Conservation (phyloP, 2,329 filamentous ascomycete genomes). For the Phialophora expanda region DNA sequence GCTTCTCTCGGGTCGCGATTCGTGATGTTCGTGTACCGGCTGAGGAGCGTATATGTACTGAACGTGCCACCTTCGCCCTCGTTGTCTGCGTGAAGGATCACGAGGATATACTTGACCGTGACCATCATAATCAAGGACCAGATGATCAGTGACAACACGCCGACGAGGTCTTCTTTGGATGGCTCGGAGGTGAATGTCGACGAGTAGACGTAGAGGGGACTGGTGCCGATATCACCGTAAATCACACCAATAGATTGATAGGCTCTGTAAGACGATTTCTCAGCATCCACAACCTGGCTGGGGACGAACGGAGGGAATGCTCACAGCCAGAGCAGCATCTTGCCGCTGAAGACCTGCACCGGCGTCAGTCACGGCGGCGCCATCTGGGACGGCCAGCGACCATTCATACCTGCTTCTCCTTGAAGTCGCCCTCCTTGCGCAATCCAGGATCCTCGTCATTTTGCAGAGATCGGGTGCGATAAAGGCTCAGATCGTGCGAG, state of each 20-base stretch:
- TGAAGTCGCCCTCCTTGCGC: conserved; percentile 36
- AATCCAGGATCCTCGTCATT: conserved; percentile 38
- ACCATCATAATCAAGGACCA: conserved; percentile 64
- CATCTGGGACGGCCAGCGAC: too few species aligned
- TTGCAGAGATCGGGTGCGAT: conserved; percentile 15
- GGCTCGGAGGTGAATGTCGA: conserved; percentile 57
- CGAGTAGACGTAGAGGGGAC: conserved; percentile 63
- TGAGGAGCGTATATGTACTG: conserved; percentile 59
- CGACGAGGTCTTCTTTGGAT: conserved; percentile 55
- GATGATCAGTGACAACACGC: conserved; percentile 60
- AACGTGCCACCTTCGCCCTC: conserved; percentile 65
- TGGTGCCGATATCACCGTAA: conserved; percentile 65
- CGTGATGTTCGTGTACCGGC: conserved; percentile 59
- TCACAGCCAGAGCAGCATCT: conserved; percentile 44
- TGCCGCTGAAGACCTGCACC: conserved; percentile 41
- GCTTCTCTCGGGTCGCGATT: conserved; percentile 59
- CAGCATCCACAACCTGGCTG: not conserved
- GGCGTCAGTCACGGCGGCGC: not conserved
- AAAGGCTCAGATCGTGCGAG: conserved; percentile 16
- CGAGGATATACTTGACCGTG: conserved; percentile 61
- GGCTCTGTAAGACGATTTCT: conserved; percentile 39
- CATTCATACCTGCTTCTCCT: conserved; percentile 31
- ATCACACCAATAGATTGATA: conserved; percentile 64
- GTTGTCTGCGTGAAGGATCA: conserved; percentile 61
- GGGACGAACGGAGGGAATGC: not conserved